Base-by-base conservation (phyloP, 75 land plant genomes). In the Cupressus sempervirens region DNA sequence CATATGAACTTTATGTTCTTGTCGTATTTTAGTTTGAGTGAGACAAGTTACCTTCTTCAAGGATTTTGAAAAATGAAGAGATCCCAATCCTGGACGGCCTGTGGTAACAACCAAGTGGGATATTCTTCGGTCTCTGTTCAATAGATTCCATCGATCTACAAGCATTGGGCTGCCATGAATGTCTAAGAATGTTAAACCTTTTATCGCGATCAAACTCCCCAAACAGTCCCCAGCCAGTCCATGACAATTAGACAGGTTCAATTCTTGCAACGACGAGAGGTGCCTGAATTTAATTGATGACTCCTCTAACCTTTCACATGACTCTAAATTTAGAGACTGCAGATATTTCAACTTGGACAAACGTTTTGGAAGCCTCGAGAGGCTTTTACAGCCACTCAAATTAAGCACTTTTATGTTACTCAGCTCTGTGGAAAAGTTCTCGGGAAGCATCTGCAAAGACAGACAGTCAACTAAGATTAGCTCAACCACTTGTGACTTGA, bases 91-190 rank as follows among this genome's bases (percentile, higher is more conserved):
- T 12, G 12, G 74, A 32, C 36, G 74, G 3, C 3, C 14, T 2
- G 74, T 72, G 74, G 74, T 32, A 11, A 72, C 74, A 0, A 72
- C 74, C 15, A 72, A 32, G 4, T 72, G 74, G 4, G 16, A 32
- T 30, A 2, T 32, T 7, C n/a, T 32, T 29, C 32, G 10, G 13
- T 32, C 74, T 72, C 15, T 72, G 35, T 13, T 72, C 40, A 38
- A 38, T 38, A 38, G 74, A 30, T 30, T 70, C 74, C 74, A 70
- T 0, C 74, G 34, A 30, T 70, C 74, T 12, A 70, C 74, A 11
- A 70, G 74, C 10, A 11, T 70, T 30, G 74, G 74, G 34, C 74
- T 70, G 74, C 34, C 74, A 70, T 70, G 74, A 70, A 70, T 70
- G 35, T 70, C 74, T 70, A 70, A n/a, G 12, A 10, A 70, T 0